Evolutionary conservation across 2,329 filamentous ascomycete species (phyloP), one percentile per base, ranked within the genome.

Genomic region (Nothophoma quercina): DNA sequence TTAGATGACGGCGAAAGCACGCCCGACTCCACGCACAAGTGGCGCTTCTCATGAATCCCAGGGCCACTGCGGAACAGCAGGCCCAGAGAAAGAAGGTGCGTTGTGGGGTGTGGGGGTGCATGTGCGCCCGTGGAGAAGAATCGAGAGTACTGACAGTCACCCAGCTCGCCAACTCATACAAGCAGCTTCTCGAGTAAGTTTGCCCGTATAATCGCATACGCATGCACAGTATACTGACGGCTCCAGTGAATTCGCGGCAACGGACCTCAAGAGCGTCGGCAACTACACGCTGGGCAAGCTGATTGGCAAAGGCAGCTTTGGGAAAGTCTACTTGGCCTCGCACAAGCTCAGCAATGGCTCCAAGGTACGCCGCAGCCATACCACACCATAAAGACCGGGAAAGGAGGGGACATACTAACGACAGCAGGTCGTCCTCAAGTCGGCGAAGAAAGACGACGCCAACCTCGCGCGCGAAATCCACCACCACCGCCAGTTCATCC

Each of bases 261-360:
- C 89, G 73, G 93, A 99, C 62, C 85, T 99, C 63, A 88, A 89
- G 69, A 91, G 88, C 47, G 95, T 99, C 56, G 95, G 95, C 64
- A 98, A 97, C 79, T 99, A 99, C 76, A 88, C 88, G 28, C 84
- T 99, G 51, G 95, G 95, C 36, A 88, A 88, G 54, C 81, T 99
- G 52, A 96, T 99, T 72, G 95, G 95, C 63, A 99, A 98, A 73
- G 95, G 95, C 51, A 97, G 93, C 59, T 99, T 99, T 77, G 95
- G 95, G 68, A 98, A 97, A 78, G 95, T 99, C 68, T 99, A 99
- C 75, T 83, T 99, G 53, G 95, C 93, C 52, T 87, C 88, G 36
- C 95, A 99, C 77, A 98, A 97, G 76, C 91, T 99, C 75, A 98
- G 91, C 69, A 97, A 97, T 86, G 93, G 93, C 69, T 96, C 93